phyloP scores from a whole-genome alignment of 2,329 filamentous ascomycete species.

The Hyphodiscus sp. region DNA sequence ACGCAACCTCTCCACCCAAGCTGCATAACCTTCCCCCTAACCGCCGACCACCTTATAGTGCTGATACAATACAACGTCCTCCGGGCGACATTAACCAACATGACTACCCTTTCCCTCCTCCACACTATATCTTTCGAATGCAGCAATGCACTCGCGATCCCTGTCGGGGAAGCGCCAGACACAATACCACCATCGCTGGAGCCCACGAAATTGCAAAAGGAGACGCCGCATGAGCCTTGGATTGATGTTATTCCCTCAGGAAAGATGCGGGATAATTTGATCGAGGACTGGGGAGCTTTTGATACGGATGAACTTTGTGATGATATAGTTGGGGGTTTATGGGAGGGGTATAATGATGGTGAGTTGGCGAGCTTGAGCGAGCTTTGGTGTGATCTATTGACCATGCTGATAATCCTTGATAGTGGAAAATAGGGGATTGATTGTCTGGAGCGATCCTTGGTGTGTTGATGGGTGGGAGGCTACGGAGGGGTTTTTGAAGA shows the following conservation, averaged over 20 bases:
- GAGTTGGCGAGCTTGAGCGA: too few relatives aligned
- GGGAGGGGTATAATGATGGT: conserved; percentile 6
- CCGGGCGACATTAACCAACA: conserved; percentile 32
- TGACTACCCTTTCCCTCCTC: conserved; percentile 28
- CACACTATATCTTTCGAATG: conserved; percentile 21
- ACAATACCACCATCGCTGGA: conserved; percentile 7
- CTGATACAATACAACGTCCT: conserved; percentile 36
- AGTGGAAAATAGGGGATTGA: conserved; percentile 12
- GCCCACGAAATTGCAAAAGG: conserved; percentile 10
- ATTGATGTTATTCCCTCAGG: conserved; percentile 12
- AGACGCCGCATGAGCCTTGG: conserved; percentile 10
- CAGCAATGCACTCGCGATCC: conserved; percentile 1
- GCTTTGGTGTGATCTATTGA: too few relatives aligned
- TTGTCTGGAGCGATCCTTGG: conserved; percentile 17
- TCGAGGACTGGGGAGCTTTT: conserved; percentile 5
- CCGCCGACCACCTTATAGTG: conserved; percentile 35
- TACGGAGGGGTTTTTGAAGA: conserved; percentile 12
- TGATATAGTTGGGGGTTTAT: conserved; percentile 15
- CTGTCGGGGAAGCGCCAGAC: not conserved
- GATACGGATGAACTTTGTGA: conserved; percentile 14
- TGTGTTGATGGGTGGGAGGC: conserved; percentile 14
- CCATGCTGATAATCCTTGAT: too few relatives aligned
- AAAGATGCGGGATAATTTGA: conserved; percentile 15
- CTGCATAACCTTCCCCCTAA: conserved; percentile 32
- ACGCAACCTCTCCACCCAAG: not conserved